phyloP scores from a whole-genome alignment of 306 rosid genomes.

The Cicer bijugum region DNA sequence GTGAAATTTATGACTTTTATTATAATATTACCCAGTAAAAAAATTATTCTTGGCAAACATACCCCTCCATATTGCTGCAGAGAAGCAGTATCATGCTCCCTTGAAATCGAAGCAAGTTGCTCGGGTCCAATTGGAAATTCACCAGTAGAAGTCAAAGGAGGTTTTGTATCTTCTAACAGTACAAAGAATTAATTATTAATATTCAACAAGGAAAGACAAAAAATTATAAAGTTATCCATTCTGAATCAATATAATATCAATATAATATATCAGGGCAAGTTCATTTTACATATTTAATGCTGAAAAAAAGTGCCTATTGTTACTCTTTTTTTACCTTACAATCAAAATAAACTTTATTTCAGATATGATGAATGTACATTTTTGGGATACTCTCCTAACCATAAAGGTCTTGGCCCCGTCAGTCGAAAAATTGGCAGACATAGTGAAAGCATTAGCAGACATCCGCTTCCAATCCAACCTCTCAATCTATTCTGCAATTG shows the following conservation, averaged over 20 bases:
- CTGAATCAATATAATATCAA: neutral
- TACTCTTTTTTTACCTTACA: no score
- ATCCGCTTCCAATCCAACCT: no score
- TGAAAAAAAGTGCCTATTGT: neutral
- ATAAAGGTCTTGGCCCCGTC: no score
- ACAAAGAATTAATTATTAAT: constrained; percentile 31
- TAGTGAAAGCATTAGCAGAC: no score
- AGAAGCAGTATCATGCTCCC: constrained; percentile 64
- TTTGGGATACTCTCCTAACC: no score
- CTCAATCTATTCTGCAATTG: no score
- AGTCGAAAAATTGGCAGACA: no score
- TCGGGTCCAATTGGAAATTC: constrained; percentile 79
- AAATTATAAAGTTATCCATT: neutral
- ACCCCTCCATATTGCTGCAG: constrained; percentile 83
- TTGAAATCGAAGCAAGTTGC: constrained; percentile 71
- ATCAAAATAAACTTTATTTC: no score
- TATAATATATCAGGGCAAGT: neutral
- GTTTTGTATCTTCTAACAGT: constrained; percentile 47
- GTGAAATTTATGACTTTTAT: constrained; percentile 21
- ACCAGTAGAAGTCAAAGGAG: constrained; percentile 49
- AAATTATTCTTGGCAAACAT: constrained; percentile 41
- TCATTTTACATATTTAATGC: constrained; percentile 12
- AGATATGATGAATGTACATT: no score
- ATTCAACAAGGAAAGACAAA: neutral
- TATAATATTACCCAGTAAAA: neutral